phyloP scores from a whole-genome alignment of 108 stramenopile genomes.

The Cyclotella cryptica region DNA sequence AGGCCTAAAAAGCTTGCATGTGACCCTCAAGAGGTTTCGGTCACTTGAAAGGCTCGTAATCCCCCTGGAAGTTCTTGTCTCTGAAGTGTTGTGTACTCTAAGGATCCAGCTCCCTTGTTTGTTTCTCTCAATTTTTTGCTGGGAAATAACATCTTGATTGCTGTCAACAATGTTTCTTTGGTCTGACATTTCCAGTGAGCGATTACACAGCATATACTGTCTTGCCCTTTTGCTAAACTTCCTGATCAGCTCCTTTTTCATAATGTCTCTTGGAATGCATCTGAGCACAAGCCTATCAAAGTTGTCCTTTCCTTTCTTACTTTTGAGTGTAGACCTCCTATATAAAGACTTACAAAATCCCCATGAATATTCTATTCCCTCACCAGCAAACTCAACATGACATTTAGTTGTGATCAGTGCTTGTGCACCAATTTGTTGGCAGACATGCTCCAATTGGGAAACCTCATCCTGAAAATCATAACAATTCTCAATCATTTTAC shows the following conservation, averaged over 20 bases:
- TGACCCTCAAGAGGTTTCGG: too few relatives aligned
- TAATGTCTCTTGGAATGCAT: neutral
- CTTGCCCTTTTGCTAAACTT: neutral
- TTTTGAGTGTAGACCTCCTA: neutral
- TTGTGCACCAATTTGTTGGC: neutral
- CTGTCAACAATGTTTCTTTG: neutral
- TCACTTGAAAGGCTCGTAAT: too few relatives aligned
- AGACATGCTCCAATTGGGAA: neutral
- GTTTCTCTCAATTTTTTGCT: neutral
- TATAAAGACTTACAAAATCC: constrained; percentile 16
- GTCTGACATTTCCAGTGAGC: neutral
- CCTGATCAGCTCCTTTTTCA: neutral
- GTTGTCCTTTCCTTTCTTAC: neutral
- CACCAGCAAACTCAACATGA: constrained; percentile 16
- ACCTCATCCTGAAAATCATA: too few relatives aligned
- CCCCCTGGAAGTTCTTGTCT: too few relatives aligned
- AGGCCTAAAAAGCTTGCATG: too few relatives aligned
- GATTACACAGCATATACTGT: neutral
- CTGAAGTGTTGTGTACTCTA: too few relatives aligned
- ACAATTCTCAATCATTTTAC: neutral
- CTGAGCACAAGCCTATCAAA: neutral
- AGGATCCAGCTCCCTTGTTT: too few relatives aligned
- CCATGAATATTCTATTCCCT: constrained; percentile 11
- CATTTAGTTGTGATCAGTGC: constrained; percentile 8
- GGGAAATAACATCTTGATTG: neutral